Evolutionary conservation across 2,329 filamentous ascomycete genomes (phyloP).

Genomic region (Zasmidium cellare): DNA sequence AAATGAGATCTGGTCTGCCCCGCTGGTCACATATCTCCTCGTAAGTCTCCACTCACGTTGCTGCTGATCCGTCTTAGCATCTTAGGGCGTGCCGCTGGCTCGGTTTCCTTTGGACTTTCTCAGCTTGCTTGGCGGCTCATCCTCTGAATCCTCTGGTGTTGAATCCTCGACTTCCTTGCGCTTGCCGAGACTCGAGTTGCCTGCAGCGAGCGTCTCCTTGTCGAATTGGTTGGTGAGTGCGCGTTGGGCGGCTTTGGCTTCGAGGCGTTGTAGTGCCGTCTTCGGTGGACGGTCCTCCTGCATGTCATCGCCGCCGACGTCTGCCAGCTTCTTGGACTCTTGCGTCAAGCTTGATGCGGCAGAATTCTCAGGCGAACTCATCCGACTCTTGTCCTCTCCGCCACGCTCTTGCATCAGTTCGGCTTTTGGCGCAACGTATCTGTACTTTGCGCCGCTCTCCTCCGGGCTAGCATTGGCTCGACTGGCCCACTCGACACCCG

Average conservation of each 20-base stretch:
- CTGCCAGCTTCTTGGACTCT: too few relatives aligned
- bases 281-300: too few relatives aligned
- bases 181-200: conserved; percentile 17
- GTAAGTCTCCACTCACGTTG: neutral
- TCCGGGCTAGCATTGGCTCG: conserved; percentile 33
- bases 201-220: neutral
- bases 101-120: neutral
- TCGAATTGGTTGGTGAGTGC: neutral
- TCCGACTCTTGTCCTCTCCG: too few relatives aligned
- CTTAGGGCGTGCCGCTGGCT: neutral
- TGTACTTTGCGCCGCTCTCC: conserved; percentile 7
- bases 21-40: neutral
- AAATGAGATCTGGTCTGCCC: neutral
- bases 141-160: neutral
- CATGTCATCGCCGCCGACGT: too few relatives aligned
- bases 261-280: too few relatives aligned
- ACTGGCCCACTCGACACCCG: conserved; percentile 43
- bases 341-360: too few relatives aligned
- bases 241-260: too few relatives aligned
- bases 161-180: conserved; percentile 13
- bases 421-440: neutral
- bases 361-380: too few relatives aligned
- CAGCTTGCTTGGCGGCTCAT: neutral
- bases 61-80: neutral
- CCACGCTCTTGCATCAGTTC: neutral